Conservation (phyloP, 192 early-diverging fungal genomes). For the Backusella luteola region DNA sequence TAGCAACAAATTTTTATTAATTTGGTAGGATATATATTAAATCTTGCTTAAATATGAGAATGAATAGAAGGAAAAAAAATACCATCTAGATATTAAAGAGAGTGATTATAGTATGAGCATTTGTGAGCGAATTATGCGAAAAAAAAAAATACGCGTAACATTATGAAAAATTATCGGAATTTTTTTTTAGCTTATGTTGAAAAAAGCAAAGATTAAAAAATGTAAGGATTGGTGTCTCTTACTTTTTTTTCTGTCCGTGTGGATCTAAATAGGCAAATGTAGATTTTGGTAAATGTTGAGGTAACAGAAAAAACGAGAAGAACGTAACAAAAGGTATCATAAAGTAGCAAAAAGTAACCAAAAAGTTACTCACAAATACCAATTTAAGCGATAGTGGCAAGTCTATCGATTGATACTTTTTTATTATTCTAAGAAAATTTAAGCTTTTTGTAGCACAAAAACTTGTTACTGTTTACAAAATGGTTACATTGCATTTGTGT, state of each 20-base stretch:
- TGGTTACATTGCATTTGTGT: not conserved
- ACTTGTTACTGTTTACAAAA: not conserved
- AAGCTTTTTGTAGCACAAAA: not conserved
- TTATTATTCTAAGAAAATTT: not conserved
- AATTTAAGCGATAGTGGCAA: not conserved
- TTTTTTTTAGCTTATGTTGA: no score
- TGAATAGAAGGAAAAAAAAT: no score
- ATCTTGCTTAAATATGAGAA: no score
- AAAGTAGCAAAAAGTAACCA: not conserved
- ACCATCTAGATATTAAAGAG: no score
- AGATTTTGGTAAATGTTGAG: not conserved
- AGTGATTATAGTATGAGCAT: no score
- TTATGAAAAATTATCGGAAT: no score
- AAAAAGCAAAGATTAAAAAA: no score
- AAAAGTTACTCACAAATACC: not conserved
- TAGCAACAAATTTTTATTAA: no score
- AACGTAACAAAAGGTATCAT: no score
- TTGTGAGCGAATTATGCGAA: no score
- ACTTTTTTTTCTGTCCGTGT: not conserved
- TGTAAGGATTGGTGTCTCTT: not conserved
- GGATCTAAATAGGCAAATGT: conserved; percentile 1
- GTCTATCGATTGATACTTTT: not conserved
- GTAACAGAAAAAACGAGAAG: not conserved
- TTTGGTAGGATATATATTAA: no score
- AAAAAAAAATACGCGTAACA: no score